Conservation (phyloP, 331 rosid genomes). For the Malus hybrid region DNA sequence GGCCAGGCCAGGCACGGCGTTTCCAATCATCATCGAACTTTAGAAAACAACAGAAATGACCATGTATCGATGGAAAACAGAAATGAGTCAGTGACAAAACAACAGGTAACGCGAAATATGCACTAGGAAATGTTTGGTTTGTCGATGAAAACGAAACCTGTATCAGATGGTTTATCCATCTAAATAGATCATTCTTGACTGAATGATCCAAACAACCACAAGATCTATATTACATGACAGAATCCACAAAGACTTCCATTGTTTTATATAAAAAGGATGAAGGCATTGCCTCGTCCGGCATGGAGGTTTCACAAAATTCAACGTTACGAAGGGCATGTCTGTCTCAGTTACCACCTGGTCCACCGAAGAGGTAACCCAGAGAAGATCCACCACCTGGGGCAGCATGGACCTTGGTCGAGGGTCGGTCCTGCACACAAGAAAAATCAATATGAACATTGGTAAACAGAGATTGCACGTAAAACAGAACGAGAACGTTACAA, state of each 20-base stretch:
- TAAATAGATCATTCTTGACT: constrained; percentile 33
- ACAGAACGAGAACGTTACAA: neutral
- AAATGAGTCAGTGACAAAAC: neutral
- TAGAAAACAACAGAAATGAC: neutral
- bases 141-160: constrained; percentile 32
- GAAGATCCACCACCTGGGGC: constrained; percentile 64
- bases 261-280: constrained; percentile 22
- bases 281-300: constrained; percentile 26
- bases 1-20: neutral
- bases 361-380: constrained; percentile 53
- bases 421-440: constrained; percentile 41
- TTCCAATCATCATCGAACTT: neutral
- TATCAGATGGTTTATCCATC: constrained; percentile 40
- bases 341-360: constrained; percentile 26
- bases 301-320: constrained; percentile 20
- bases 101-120: constrained; percentile 19
- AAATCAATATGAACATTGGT: neutral
- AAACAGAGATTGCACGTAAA: neutral
- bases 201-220: constrained; percentile 50
- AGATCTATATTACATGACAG: constrained; percentile 52
- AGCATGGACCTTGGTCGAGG: constrained; percentile 52
- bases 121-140: constrained; percentile 27
- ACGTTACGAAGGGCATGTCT: neutral
- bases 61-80: neutral
- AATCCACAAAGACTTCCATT: constrained; percentile 23